These are phyloP conservation scores for Aspergillus unguis DNA, from an alignment of 2,329 filamentous ascomycete genomes.

Conservation along the genomic window DNA sequence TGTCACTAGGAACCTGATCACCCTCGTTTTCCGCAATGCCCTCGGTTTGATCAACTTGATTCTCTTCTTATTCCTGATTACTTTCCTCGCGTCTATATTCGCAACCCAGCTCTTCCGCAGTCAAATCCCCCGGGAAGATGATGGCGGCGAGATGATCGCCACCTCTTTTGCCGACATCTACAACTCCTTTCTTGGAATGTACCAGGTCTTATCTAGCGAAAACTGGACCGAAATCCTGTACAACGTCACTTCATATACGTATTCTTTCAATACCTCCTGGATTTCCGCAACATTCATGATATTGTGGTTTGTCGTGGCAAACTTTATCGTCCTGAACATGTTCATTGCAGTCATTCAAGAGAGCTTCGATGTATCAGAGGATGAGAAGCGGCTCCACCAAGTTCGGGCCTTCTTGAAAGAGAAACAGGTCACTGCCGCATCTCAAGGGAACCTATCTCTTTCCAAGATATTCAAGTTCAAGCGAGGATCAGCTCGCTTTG, in stretches of 20 bases:
- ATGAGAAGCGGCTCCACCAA: conserved; percentile 95
- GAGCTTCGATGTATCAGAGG: conserved; percentile 97
- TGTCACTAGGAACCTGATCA: conserved; percentile 80
- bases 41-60: conserved; percentile 91
- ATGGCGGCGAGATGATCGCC: conserved; percentile 59
- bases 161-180: conserved; percentile 87
- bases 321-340: conserved; percentile 98
- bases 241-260: conserved; percentile 68
- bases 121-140: conserved; percentile 66
- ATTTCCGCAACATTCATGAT: conserved; percentile 88
- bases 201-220: conserved; percentile 91
- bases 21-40: conserved; percentile 83
- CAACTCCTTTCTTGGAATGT: conserved; percentile 97
- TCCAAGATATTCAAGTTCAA: conserved; percentile 61
- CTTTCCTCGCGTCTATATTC: conserved; percentile 89
- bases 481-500: conserved; percentile 59
- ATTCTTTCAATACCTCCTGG: conserved; percentile 71
- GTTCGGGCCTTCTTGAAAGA: conserved; percentile 91
- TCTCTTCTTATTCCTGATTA: conserved; percentile 93
- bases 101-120: conserved; percentile 90
- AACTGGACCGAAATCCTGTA: conserved; percentile 93
- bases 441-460: conserved; percentile 63
- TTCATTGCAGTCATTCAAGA: conserved; percentile 99
- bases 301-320: conserved; percentile 91
- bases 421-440: conserved; percentile 72